Base-by-base conservation (phyloP, 306 rosid species). In the Rosa multiflora region DNA sequence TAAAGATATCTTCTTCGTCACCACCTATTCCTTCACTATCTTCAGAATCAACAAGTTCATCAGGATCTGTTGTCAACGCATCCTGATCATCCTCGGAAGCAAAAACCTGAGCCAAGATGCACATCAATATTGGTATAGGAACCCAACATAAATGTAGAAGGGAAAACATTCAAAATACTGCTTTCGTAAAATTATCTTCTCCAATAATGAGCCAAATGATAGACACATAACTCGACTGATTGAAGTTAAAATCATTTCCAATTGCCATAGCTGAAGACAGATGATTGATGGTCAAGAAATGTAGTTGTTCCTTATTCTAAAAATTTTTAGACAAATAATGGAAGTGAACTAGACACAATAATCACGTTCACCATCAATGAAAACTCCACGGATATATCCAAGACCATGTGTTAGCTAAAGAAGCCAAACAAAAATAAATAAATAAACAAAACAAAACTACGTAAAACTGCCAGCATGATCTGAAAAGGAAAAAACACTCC, bases 1-100 rank as follows among this genome's bases (percentile, higher is more conserved):
- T 88, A 77, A 96, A 96, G 61, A 96, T 88, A 88, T 96, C 98
- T 86, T 96, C 99, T 87, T 96, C 99, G 44, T 96, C 98, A 47
- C 97, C 98, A 85, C 99, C 91, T 51, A 96, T 87, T 85, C 96
- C 98, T 86, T 93, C 97, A 81, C 99, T 91, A 75, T 91, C 99
- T 83, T 96, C 99, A 74, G 99, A 96, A 78, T 96, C 99, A 20
- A 91, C 75, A 49, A 91, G 93, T 71, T 93, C 99, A 80, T 96
- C 98, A 48, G 99, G 99, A 87, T 96, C 99, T 61, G 98, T 96
- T 72, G 99, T 91, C 90, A 96, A 86, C 62, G 96, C 99, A 90
- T 96, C 98, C 79, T 91, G 99, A 80, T 96, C 98, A 78, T 93
- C 97, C 79, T 96, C 98, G 42, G 96, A 93, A 62, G 99, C 99